Conservation (phyloP, 371 early-diverging fungal genomes). For the Mucor piriformis region DNA sequence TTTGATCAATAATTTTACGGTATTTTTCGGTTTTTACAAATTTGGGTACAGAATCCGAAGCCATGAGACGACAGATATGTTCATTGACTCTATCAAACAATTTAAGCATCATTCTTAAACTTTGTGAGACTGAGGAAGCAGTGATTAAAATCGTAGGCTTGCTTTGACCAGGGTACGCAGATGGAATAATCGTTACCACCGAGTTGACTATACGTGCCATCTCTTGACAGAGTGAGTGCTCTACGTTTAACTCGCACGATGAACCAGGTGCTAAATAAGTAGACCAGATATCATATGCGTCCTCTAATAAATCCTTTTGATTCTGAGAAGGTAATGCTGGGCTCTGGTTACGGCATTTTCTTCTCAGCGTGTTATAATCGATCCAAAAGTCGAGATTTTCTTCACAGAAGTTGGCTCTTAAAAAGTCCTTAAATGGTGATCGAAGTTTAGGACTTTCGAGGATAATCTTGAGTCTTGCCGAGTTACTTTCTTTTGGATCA, state of each 20-base stretch:
- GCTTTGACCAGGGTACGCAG: slow-evolving; percentile 33
- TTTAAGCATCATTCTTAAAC: slow-evolving; percentile 50
- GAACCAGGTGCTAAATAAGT: slow-evolving; percentile 64
- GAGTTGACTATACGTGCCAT: slow-evolving; percentile 51
- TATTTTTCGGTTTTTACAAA: slow-evolving; percentile 74
- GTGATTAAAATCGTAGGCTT: slow-evolving; percentile 45
- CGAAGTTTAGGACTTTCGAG: slow-evolving; percentile 61
- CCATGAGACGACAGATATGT: slow-evolving; percentile 76
- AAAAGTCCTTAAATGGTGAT: slow-evolving; percentile 66
- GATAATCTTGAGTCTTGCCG: slow-evolving; percentile 61
- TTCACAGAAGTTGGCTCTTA: slow-evolving; percentile 69
- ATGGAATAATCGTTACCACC: slow-evolving; percentile 38
- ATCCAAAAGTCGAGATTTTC: slow-evolving; percentile 75
- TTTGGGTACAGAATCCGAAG: slow-evolving; percentile 81
- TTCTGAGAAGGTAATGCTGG: slow-evolving; percentile 35
- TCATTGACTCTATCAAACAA: slow-evolving; percentile 69
- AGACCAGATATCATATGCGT: slow-evolving; percentile 64
- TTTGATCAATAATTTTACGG: slow-evolving; percentile 30
- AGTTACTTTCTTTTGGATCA: slow-evolving; percentile 56
- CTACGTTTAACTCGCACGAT: slow-evolving; percentile 63
- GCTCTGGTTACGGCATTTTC: slow-evolving; percentile 42
- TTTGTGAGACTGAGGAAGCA: slow-evolving; percentile 41
- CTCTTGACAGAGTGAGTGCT: slow-evolving; percentile 51
- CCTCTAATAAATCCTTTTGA: slow-evolving; percentile 53
- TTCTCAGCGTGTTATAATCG: slow-evolving; percentile 50